A percentile compares a stretch with the other conserved stretches of the same genome.
phyloP scores from a whole-genome alignment of 441 rosid genomes.

The Bruguiera hainesii region DNA sequence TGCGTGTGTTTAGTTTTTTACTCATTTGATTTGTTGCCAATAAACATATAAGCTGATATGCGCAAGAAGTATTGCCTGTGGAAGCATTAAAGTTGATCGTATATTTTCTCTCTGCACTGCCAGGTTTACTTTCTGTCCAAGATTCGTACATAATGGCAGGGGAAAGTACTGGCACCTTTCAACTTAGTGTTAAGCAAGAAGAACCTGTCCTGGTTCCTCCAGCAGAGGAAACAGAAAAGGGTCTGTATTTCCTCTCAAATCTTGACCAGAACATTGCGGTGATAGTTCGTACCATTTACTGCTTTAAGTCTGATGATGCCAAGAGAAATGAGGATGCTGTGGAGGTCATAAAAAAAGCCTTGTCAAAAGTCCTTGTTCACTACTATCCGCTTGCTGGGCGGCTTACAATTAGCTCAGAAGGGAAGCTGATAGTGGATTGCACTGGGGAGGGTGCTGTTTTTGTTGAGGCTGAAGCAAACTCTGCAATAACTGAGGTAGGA shows the following conservation, averaged over 20 bases:
- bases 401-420: conserved; percentile 63
- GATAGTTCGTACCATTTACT: conserved; percentile 63
- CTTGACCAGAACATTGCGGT: conserved; percentile 86
- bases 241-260: conserved; percentile 68
- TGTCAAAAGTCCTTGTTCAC: conserved; percentile 65
- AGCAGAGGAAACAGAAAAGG: conserved; percentile 54
- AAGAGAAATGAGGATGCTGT: conserved; percentile 63
- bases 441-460: conserved; percentile 80
- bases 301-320: conserved; percentile 51
- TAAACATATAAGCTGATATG: background rate
- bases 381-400: conserved; percentile 78
- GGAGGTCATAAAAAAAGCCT: conserved; percentile 51
- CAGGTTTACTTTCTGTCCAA: conserved; percentile 23
- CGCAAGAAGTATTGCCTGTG: background rate
- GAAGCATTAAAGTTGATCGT: background rate
- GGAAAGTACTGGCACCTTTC: conserved; percentile 18
- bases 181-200: conserved; percentile 41
- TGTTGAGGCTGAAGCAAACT: conserved; percentile 79
- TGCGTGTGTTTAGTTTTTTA: background rate
- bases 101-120: conserved; percentile 2
- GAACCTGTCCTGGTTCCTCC: conserved; percentile 56
- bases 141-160: conserved; percentile 33
- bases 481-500: conserved; percentile 47
- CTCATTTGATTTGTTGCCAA: background rate
- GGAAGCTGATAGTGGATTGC: conserved; percentile 70